These are phyloP conservation scores for Penicillium sp. DNA, from an alignment of 2,329 filamentous ascomycete genomes.

Conservation along the genomic window DNA sequence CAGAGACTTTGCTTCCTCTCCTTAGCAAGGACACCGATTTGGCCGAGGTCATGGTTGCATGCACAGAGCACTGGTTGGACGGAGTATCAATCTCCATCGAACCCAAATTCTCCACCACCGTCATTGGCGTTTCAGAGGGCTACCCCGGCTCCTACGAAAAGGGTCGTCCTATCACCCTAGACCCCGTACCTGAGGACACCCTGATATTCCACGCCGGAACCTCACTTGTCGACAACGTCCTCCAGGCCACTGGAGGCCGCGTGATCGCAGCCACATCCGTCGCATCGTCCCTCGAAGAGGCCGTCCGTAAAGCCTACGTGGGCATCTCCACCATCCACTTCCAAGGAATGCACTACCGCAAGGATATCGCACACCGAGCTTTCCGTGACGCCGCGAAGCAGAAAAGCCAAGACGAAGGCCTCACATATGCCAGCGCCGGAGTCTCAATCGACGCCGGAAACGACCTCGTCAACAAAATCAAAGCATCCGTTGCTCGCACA, in stretches of 20 bases:
- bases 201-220: conserved; percentile 95
- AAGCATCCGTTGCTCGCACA: conserved; percentile 80
- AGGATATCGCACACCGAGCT: conserved; percentile 79
- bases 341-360: conserved; percentile 84
- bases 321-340: conserved; percentile 78
- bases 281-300: conserved; percentile 69
- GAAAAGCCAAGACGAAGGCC: conserved; percentile 26
- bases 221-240: conserved; percentile 55
- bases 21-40: conserved; percentile 76
- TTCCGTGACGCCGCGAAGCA: conserved; percentile 31
- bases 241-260: conserved; percentile 78
- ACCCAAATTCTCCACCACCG: conserved; percentile 73
- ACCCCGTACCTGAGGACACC: conserved; percentile 53
- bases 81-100: conserved; percentile 65
- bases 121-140: conserved; percentile 88
- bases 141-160: conserved; percentile 86
- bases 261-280: conserved; percentile 91
- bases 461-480: conserved; percentile 86
- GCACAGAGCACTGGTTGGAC: conserved; percentile 69
- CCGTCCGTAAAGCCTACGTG: conserved; percentile 82
- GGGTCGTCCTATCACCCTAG: conserved; percentile 61
- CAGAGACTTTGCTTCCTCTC: conserved; percentile 77
- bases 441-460: conserved; percentile 95
- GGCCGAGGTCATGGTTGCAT: conserved; percentile 83
- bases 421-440: conserved; percentile 91